Conservation (phyloP, 208 protist species). For the Leishmania tropica region DNA sequence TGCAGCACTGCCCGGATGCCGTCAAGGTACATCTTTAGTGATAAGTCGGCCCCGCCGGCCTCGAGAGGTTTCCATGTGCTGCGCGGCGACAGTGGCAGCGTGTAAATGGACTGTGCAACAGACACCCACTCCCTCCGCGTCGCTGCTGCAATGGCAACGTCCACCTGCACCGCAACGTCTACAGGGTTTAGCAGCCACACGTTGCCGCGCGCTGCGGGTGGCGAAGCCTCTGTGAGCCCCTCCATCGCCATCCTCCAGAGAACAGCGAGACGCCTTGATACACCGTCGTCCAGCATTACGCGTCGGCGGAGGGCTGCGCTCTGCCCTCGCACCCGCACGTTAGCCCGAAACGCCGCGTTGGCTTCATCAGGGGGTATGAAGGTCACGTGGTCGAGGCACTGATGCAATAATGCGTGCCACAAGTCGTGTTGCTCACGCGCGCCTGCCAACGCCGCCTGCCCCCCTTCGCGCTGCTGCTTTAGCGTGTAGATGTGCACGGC, state of each 20-base stretch:
- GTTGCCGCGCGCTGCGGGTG: not conserved
- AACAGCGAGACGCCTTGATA: slow-evolving; percentile 12
- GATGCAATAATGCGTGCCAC: slow-evolving; percentile 23
- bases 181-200: slow-evolving; percentile 20
- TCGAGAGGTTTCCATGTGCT: not conserved
- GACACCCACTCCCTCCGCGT: slow-evolving; percentile 40
- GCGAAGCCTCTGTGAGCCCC: not conserved
- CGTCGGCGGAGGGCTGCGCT: slow-evolving; percentile 11
- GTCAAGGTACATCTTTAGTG: slow-evolving; percentile 12
- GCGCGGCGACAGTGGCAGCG: slow-evolving; percentile 5
- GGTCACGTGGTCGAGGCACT: slow-evolving; percentile 25
- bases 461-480: slow-evolving; percentile 4
- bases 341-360: not conserved
- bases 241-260: slow-evolving; percentile 22
- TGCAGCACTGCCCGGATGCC: slow-evolving; percentile 17
- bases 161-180: slow-evolving; percentile 38
- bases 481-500: slow-evolving; percentile 25
- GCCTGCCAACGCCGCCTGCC: not conserved
- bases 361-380: slow-evolving; percentile 16
- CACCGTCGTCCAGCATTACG: slow-evolving; percentile 20
- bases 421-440: not conserved
- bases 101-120: slow-evolving; percentile 27
- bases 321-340: not conserved
- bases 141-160: slow-evolving; percentile 32
- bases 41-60: not conserved